Base-by-base conservation (phyloP, 495 filamentous ascomycete species). In the Terfezia claveryi region DNA sequence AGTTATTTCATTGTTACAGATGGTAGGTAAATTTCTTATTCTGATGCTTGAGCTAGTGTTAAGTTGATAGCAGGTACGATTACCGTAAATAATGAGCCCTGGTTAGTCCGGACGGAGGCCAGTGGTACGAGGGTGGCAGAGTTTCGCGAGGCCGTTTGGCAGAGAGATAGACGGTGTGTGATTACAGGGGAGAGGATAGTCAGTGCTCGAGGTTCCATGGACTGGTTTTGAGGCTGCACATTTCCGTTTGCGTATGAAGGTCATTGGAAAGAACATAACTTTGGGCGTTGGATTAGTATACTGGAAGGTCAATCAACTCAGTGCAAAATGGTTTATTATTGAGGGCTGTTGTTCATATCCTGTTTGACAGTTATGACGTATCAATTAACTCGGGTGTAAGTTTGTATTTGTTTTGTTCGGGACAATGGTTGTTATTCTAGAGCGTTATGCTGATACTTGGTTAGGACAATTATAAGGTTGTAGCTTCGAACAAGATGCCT, bases 61-160 rank as follows among this genome's bases (percentile, higher is more conserved):
- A 20, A 20, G n/a, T 46, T 46, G 14, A 46, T 46, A 20, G 41
- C 4, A 61, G 63, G 59, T 17, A 55, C 61, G 36, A 52, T 68
- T 38, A 27, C 50, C 10, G 16, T 65, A 38, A 70, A 58, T 54
- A 55, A 67, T 55, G 64, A 69, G 55, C 38, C 32, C 38, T 59
- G 49, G 57, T 53, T 66, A 20, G 53, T 60, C 46, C 64, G 62
- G 55, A 62, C 58, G 27, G 38, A 52, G 17, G 10, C 27, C 49
- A 61, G 32, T 38, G 61, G 56, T 56, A 59, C 62, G 51, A 57
- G 66, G 55, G 50, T 61, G 49, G 49, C 55, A 37, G 53, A 54
- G 51, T 71, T 71, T 52, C 38, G 53, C 49, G 56, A 68, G 49
- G 62, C 60, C 56, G 58, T 69, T 41, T 64, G 57, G 27, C 16